Base-by-base conservation (phyloP, 345 rosid species). In the Balakata baccata region DNA sequence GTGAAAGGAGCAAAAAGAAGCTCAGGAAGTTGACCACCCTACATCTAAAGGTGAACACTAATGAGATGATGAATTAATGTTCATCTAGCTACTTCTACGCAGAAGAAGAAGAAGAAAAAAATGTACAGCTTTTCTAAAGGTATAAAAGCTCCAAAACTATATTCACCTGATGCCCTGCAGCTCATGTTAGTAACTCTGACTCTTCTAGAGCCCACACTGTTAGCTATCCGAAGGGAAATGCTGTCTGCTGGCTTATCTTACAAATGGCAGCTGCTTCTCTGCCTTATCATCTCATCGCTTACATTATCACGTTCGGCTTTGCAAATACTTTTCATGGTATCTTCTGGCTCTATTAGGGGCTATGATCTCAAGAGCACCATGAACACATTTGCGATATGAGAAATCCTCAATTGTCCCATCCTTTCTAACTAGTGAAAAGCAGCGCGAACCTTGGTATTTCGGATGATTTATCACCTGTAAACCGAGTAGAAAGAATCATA, bases 1-100 rank as follows among this genome's bases (percentile, higher is more conserved):
- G 97, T 94, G 77, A 77, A 92, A 92, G 95, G 68, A 89, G 97
- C 98, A 94, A 90, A 89, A 88, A 88, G 92, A 94, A 89, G 97
- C 97, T 81, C 76, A 82, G 86, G 79, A 76, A 85, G 73, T 75
- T 70, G 56, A 57, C 75, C 49, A 29, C 81, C 81, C 78, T 72
- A 52, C 66, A 69, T 64, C 71, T 37, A 56, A 20, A 47, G 65
- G 8, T 12, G 38, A 29, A 29, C 34, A 29, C 34, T 29, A 29
- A 29, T 1, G 34, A 29, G 34, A 29, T 29, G 34, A 29, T 29
- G 34, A 29, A 1, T 29, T 29, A 1, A 29, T 29, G 34, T 29
- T 29, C 34, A 2, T 29, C 34, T 29, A 29, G 34, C 34, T 29
- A 29, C 34, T 29, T 29, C 34, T 29, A 2, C 34, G 34, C n/a